Conservation (phyloP, 2,329 filamentous ascomycete species). For the Ascochyta koolunga region DNA sequence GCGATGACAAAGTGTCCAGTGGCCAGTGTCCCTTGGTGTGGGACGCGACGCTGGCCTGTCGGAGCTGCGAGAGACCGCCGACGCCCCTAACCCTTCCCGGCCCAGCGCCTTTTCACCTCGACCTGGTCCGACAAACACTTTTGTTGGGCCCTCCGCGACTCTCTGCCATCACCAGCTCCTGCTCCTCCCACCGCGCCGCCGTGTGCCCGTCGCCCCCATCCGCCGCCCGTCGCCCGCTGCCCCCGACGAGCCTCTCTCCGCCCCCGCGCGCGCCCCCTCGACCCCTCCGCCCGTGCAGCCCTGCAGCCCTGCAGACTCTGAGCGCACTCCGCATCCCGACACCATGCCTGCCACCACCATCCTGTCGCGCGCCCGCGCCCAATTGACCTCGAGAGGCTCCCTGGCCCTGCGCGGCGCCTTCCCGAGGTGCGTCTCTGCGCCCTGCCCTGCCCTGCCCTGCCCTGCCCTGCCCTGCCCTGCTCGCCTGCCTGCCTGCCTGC, state of each 20-base stretch:
- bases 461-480: no score
- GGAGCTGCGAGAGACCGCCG: constrained; percentile 1
- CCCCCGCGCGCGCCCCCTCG: constrained; percentile 27
- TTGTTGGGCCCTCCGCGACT: constrained; percentile 39
- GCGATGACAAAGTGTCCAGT: constrained; percentile 14
- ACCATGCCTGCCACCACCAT: constrained; percentile 61
- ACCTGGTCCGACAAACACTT: constrained; percentile 27
- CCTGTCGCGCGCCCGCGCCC: constrained; percentile 53
- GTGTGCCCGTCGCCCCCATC: constrained; percentile 29
- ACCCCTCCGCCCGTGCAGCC: constrained; percentile 16
- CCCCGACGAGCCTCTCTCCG: constrained; percentile 23
- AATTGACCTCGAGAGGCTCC: constrained; percentile 49
- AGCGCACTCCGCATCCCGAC: constrained; percentile 41
- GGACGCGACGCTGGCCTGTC: no score
- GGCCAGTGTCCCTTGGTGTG: no score
- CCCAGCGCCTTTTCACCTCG: constrained; percentile 5
- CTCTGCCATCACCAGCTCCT: constrained; percentile 22
- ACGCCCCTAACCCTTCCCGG: constrained; percentile 24
- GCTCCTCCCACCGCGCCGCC: constrained; percentile 19
- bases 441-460: no score
- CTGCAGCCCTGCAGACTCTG: constrained; percentile 17
- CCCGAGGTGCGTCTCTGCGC: constrained; percentile 47
- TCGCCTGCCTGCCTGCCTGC: constrained; percentile 35
- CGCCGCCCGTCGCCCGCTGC: constrained; percentile 30
- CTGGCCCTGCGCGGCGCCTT: constrained; percentile 54